These are phyloP conservation scores for Sporobolomyces roseus DNA, from an alignment of 768 basidiomycete species.

Conservation along the genomic window DNA sequence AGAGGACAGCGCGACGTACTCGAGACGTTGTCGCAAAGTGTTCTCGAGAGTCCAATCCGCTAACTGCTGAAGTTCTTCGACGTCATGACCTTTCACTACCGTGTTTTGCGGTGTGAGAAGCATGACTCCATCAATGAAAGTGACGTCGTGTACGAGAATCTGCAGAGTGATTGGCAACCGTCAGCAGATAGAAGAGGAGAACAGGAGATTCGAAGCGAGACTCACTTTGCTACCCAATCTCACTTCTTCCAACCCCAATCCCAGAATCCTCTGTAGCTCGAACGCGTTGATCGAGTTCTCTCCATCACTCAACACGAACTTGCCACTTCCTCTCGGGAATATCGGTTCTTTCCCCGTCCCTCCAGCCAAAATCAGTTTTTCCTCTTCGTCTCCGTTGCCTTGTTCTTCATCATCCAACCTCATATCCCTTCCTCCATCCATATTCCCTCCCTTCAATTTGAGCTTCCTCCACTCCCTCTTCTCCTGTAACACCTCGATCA, in stretches of 20 bases:
- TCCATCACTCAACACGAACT: slow-evolving; percentile 27
- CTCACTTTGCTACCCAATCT: slow-evolving; percentile 31
- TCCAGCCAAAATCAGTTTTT: neutral
- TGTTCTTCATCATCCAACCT: slow-evolving; percentile 2
- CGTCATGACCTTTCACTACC: slow-evolving; percentile 29
- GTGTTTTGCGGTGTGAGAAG: slow-evolving; percentile 28
- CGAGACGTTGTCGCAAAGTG: neutral
- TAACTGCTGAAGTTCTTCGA: slow-evolving; percentile 24
- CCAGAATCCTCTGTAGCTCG: slow-evolving; percentile 10
- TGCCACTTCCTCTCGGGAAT: slow-evolving; percentile 27
- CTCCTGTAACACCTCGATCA: slow-evolving; percentile 5
- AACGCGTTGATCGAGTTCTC: slow-evolving; percentile 4
- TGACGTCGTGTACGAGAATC: slow-evolving; percentile 14
- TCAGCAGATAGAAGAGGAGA: neutral
- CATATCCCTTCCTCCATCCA: slow-evolving; percentile 14
- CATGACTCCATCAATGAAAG: slow-evolving; percentile 16
- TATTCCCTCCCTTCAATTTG: neutral
- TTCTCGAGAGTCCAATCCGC: slow-evolving; percentile 21
- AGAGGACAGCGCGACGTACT: slow-evolving; percentile 25
- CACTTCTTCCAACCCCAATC: slow-evolving; percentile 29
- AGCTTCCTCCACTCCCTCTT: slow-evolving; percentile 17
- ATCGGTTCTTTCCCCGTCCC: neutral
- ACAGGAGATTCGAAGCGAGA: neutral
- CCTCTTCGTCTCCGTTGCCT: slow-evolving; percentile 5
- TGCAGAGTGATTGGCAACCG: neutral